Evolutionary conservation across 139 green algal species (phyloP), one percentile per base, ranked within the genome.

Genomic region (Chloropicon primus): DNA sequence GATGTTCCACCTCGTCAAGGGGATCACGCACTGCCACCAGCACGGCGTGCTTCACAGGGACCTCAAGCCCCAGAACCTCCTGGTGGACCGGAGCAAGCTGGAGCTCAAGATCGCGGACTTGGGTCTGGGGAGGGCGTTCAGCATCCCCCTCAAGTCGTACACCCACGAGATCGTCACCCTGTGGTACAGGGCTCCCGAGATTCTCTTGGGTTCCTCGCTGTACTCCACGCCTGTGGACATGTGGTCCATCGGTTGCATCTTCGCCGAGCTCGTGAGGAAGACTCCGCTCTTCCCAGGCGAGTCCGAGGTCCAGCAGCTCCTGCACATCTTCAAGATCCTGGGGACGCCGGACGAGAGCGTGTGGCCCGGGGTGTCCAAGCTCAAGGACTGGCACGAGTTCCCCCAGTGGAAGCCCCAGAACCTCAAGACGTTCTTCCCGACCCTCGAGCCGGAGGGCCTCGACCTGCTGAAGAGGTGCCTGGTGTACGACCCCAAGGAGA

Each of bases 161-260:
- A 99, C 96, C 25, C 96, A 99, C 83, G 96, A 99, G 88, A 95
- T 98, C 74, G 94, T 98, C 5, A 98, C 95, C 3, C 84, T 99
- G 77, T 98, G 96, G 94, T 99, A 99, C 86, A 85, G 96, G 1
- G 96, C 96, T 1, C 96, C 96, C 2, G 96, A 99, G 87, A 94
- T 99, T 27, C 85, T 99, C 77, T 87, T 99, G 72, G 96, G 96
- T 1, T 86, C 88, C 2, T 94, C 93, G 22, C 90, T 97, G 85
- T 99, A 99, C 80, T 91, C 92, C 1, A 94, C 90, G 1, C 88
- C 95, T 0, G 96, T 99, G 24, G 96, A 99, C 85, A 96, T 99
- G 79, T 99, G 96, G 96, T 94, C 87, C 73, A 89, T 97, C 21
- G 96, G 91, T 62, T 99, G 96, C 91, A 99, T 99, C 74, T 95